Evolutionary conservation across 2,329 filamentous ascomycete genomes (phyloP).

Genomic region (Aspergillus sojae): DNA sequence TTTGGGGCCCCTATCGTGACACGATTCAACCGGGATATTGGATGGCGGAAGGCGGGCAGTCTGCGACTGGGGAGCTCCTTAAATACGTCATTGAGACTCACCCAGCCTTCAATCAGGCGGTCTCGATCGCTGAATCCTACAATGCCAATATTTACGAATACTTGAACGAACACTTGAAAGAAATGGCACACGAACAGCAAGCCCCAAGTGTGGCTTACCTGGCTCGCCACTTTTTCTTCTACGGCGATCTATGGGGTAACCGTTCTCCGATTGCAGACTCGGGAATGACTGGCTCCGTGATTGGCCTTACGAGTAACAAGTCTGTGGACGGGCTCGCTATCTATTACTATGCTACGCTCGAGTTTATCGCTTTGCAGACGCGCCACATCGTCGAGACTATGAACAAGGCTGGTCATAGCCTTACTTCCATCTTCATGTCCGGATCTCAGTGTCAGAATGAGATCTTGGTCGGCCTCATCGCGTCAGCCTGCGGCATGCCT

Average conservation of each 20-base stretch:
- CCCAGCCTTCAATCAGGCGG: constrained; percentile 80
- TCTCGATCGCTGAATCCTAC: constrained; percentile 76
- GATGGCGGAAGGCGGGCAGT: constrained; percentile 97
- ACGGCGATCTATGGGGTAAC: constrained; percentile 96
- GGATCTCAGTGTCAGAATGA: constrained; percentile 96
- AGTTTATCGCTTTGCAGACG: constrained; percentile 97
- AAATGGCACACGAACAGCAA: constrained; percentile 68
- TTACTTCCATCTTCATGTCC: constrained; percentile 97
- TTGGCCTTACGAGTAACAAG: constrained; percentile 85
- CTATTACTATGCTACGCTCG: constrained; percentile 94
- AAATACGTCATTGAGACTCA: constrained; percentile 96
- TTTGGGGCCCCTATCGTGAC: constrained; percentile 97
- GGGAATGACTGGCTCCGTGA: constrained; percentile 86
- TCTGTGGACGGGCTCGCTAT: constrained; percentile 83
- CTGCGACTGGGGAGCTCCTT: constrained; percentile 89
- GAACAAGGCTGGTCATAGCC: constrained; percentile 85
- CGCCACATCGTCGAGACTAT: constrained; percentile 92
- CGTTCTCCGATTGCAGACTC: constrained; percentile 90
- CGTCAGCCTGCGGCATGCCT: constrained; percentile 87
- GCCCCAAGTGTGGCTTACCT: constrained; percentile 83
- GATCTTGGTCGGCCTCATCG: constrained; percentile 86
- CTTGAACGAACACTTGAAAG: constrained; percentile 81
- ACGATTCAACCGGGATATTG: constrained; percentile 89
- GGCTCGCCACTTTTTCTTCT: constrained; percentile 95
- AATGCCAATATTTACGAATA: constrained; percentile 94